Evolutionary conservation across 805 yeast species (phyloP).

Genomic region (Myxozyma udenii): DNA sequence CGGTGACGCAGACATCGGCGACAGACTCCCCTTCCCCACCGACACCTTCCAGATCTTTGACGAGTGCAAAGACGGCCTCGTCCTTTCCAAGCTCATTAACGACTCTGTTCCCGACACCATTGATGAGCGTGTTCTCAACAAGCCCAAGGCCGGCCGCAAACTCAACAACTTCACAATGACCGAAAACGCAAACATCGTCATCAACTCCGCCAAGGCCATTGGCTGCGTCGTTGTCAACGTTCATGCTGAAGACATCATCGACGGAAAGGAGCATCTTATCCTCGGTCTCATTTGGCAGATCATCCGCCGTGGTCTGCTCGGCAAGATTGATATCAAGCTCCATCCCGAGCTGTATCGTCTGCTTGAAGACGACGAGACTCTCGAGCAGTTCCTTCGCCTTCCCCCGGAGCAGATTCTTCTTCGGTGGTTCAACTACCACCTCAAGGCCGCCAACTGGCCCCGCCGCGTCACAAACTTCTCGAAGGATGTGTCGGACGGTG

Average conservation of each 20-base stretch:
- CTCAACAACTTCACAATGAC: conserved; percentile 92
- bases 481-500: conserved; percentile 88
- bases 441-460: conserved; percentile 85
- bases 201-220: conserved; percentile 97
- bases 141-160: conserved; percentile 74
- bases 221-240: conserved; percentile 98
- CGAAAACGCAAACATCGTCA: conserved; percentile 95
- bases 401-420: conserved; percentile 96
- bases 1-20: conserved; percentile 83
- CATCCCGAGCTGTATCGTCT: conserved; percentile 96
- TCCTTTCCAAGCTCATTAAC: conserved; percentile 86
- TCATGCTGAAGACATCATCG: conserved; percentile 94
- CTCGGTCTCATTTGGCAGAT: conserved; percentile 97
- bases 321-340: conserved; percentile 90
- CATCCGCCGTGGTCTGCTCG: conserved; percentile 89
- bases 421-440: conserved; percentile 96
- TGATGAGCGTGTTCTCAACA: conserved; percentile 92
- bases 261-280: conserved; percentile 93
- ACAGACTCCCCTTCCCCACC: conserved; percentile 83
- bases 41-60: conserved; percentile 94
- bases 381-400: conserved; percentile 91
- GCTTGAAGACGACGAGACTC: conserved; percentile 92
- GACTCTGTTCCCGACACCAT: conserved; percentile 98
- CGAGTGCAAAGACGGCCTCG: conserved; percentile 88
- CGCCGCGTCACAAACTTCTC: conserved; percentile 85